phyloP scores from a whole-genome alignment of 805 yeast species.

The Yarrowia keelungensis region DNA sequence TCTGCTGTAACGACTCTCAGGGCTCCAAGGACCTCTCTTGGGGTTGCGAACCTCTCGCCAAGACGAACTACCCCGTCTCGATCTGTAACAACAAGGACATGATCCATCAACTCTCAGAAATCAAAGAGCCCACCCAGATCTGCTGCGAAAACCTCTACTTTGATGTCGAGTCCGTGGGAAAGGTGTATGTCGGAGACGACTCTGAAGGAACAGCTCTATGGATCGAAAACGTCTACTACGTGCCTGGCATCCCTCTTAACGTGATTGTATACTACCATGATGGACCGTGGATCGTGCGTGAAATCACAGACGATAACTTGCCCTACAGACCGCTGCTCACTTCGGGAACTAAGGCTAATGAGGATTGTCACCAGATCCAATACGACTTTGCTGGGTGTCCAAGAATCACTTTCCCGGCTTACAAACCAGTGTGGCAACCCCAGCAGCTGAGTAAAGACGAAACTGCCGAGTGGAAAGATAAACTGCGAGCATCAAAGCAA shows the following conservation, averaged over 20 bases:
- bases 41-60: not conserved
- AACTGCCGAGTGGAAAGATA: constrained; percentile 6
- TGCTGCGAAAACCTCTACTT: constrained; percentile 26
- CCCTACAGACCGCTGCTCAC: constrained; percentile 5
- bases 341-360: constrained; percentile 4
- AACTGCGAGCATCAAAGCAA: constrained; percentile 20
- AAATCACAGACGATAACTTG: constrained; percentile 3
- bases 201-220: not conserved
- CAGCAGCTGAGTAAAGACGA: constrained; percentile 24
- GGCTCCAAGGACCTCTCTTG: not conserved
- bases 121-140: not conserved
- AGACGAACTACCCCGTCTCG: constrained; percentile 15
- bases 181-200: constrained; percentile 27
- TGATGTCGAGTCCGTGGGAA: constrained; percentile 23
- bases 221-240: constrained; percentile 28
- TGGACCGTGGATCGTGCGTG: constrained; percentile 2
- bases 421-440: constrained; percentile 30
- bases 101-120: not conserved
- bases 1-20: constrained; percentile 19
- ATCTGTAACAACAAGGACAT: constrained; percentile 29
- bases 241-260: constrained; percentile 32
- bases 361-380: constrained; percentile 21
- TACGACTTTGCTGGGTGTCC: constrained; percentile 31
- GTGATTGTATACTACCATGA: constrained; percentile 27
- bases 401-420: constrained; percentile 22